Percentiles rank a stretch among this genome's conserved stretches.
phyloP scores from a whole-genome alignment of 108 stramenopile species.

The Discostella pseudostelligera region DNA sequence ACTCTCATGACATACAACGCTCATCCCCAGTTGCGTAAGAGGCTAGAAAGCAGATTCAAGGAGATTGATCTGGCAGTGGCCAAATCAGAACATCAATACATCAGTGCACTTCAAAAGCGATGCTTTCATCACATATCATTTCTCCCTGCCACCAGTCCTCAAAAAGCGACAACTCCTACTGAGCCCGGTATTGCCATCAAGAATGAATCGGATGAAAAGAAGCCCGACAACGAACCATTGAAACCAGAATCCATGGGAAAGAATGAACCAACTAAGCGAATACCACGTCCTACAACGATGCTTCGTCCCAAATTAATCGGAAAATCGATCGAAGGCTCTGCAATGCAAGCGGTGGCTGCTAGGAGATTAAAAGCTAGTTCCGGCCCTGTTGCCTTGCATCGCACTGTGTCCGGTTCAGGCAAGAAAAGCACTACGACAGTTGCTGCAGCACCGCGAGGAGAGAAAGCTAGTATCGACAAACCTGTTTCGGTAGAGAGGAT shows the following conservation, averaged over 20 bases:
- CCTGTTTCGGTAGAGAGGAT: slow-evolving; percentile 7
- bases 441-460: slow-evolving; percentile 6
- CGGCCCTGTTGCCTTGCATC: slow-evolving; percentile 11
- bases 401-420: slow-evolving; percentile 5
- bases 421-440: background rate
- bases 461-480: slow-evolving; percentile 12
- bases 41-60: slow-evolving; percentile 23
- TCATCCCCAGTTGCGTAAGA: slow-evolving; percentile 21
- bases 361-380: slow-evolving; percentile 29
- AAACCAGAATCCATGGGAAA: slow-evolving; percentile 9
- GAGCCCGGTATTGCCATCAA: slow-evolving; percentile 5
- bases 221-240: background rate
- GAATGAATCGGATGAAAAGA: slow-evolving; percentile 6
- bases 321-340: slow-evolving; percentile 76
- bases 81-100: slow-evolving; percentile 18
- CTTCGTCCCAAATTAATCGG: slow-evolving; percentile 75
- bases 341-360: slow-evolving; percentile 70
- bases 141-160: slow-evolving; percentile 12
- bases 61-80: slow-evolving; percentile 32
- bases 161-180: slow-evolving; percentile 3
- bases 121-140: slow-evolving; percentile 13
- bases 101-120: slow-evolving; percentile 15
- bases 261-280: slow-evolving; percentile 39
- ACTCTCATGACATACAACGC: slow-evolving; percentile 31
- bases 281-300: slow-evolving; percentile 58